phyloP scores from a whole-genome alignment of 1,284 basidiomycete genomes.

The Pseudozyma sp. region DNA sequence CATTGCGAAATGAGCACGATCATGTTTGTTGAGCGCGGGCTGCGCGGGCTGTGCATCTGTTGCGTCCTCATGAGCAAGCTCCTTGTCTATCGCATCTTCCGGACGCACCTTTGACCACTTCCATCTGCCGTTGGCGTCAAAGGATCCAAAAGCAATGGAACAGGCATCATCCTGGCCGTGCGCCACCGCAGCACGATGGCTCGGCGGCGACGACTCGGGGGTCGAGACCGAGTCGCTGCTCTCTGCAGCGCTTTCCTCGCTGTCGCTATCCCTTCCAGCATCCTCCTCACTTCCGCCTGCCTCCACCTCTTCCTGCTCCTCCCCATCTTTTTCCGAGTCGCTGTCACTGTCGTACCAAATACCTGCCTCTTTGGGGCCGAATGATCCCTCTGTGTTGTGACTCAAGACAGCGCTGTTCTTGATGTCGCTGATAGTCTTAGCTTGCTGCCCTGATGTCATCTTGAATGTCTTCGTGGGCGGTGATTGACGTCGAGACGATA shows the following conservation, averaged over 20 bases:
- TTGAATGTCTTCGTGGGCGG: background rate
- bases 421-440: background rate
- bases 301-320: background rate
- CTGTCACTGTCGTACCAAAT: slow-evolving; percentile 27
- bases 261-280: slow-evolving; percentile 18
- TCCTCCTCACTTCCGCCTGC: slow-evolving; percentile 4
- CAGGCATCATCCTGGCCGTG: slow-evolving; percentile 5
- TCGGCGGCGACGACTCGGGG: slow-evolving; percentile 22
- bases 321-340: slow-evolving; percentile 15
- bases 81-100: background rate
- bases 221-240: slow-evolving; percentile 32
- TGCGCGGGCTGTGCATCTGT: background rate
- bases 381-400: background rate
- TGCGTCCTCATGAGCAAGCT: background rate
- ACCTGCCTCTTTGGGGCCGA: slow-evolving; percentile 4
- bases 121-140: slow-evolving; percentile 29
- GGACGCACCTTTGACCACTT: slow-evolving; percentile 6
- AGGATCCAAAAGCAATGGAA: slow-evolving; percentile 7
- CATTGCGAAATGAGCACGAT: slow-evolving; percentile 25
- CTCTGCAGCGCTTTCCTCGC: slow-evolving; percentile 20
- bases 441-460: slow-evolving; percentile 1
- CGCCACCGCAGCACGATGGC: slow-evolving; percentile 10
- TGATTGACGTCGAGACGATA: slow-evolving; percentile 1
- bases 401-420: background rate
- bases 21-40: slow-evolving; percentile 21